Percentiles rank a stretch among this genome's conserved stretches.
Evolutionary conservation across 441 rosid genomes (phyloP).

Genomic region (Syzygium malaccense): DNA sequence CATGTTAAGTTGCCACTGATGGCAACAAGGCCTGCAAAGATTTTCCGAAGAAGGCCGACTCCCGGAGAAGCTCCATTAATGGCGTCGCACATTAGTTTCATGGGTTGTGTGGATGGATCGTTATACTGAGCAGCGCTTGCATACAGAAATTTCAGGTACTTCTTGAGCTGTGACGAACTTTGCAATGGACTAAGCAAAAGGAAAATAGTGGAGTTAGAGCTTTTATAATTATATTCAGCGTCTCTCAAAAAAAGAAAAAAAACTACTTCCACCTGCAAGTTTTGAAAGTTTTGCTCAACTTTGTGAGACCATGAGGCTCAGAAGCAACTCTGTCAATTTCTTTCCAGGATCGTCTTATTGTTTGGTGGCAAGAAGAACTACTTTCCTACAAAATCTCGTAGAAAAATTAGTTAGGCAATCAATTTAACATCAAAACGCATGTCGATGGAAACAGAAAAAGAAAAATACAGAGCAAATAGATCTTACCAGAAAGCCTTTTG

Average conservation of each 20-base stretch:
- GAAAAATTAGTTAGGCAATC: not conserved
- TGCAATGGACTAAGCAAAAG: constrained; percentile 26
- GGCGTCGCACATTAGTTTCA: constrained; percentile 37
- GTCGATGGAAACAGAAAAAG: not conserved
- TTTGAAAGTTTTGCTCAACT: constrained; percentile 39
- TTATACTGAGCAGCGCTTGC: constrained; percentile 57
- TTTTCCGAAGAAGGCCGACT: constrained; percentile 24
- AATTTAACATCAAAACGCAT: not conserved
- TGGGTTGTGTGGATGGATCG: constrained; percentile 26
- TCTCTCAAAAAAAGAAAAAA: not conserved
- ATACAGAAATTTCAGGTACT: constrained; percentile 21
- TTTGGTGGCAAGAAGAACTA: constrained; percentile 42
- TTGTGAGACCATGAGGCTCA: constrained; percentile 30
- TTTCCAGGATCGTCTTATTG: constrained; percentile 41
- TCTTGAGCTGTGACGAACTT: constrained; percentile 24
- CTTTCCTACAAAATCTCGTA: constrained; percentile 24
- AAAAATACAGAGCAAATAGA: not conserved
- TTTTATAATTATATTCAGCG: not conserved
- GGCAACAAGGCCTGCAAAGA: constrained; percentile 53
- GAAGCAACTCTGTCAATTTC: constrained; percentile 48
- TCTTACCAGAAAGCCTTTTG: constrained; percentile 35
- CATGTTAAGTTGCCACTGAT: constrained; percentile 29
- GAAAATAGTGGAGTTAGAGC: not conserved
- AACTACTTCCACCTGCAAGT: constrained; percentile 39
- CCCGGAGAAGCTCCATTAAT: constrained; percentile 29